Evolutionary conservation across 257 asterid genomes (phyloP).

Genomic region (Voacanga thouarsii): DNA sequence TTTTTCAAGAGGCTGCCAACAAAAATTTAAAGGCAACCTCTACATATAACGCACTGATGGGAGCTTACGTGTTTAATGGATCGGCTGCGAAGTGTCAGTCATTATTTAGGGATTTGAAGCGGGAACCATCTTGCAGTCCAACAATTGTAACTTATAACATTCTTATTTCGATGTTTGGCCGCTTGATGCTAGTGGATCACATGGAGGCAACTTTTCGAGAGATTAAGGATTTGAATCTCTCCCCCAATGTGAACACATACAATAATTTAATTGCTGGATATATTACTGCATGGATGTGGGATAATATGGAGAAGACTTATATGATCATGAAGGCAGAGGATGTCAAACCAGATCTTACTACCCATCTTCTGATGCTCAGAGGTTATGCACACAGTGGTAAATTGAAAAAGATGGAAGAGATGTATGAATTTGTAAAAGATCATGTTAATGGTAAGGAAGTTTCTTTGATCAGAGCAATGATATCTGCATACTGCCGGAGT

Average conservation of each 20-base stretch:
- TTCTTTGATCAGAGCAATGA: constrained; percentile 58
- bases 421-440: constrained; percentile 50
- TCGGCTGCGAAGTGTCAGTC: constrained; percentile 47
- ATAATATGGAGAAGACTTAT: constrained; percentile 66
- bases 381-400: constrained; percentile 75
- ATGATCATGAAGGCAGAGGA: constrained; percentile 46
- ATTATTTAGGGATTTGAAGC: constrained; percentile 58
- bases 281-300: constrained; percentile 90
- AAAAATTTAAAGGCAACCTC: constrained; percentile 46
- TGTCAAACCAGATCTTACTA: constrained; percentile 40
- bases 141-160: constrained; percentile 75
- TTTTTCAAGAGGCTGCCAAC: constrained; percentile 61
- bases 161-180: constrained; percentile 70
- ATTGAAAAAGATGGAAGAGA: constrained; percentile 75
- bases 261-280: constrained; percentile 65
- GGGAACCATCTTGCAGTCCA: constrained; percentile 49
- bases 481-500: constrained; percentile 67
- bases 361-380: constrained; percentile 69
- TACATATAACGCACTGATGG: constrained; percentile 71
- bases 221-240: constrained; percentile 44
- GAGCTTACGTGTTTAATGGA: constrained; percentile 51
- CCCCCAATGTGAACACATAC: constrained; percentile 55
- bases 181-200: constrained; percentile 62
- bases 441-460: constrained; percentile 36
- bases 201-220: constrained; percentile 66